phyloP scores from a whole-genome alignment of 805 yeast genomes.

The Pichia eremophila region DNA sequence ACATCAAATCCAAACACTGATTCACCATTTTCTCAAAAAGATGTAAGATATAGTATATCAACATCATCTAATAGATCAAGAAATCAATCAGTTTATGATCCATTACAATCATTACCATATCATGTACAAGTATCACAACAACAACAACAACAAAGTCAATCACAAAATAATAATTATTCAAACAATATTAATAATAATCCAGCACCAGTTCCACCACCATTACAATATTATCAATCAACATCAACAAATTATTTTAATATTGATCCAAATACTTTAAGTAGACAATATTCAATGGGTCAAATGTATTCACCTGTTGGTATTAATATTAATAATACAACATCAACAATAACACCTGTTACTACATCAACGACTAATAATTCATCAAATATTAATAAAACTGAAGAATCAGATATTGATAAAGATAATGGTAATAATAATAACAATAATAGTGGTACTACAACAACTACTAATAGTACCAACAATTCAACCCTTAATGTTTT shows the following conservation, averaged over 20 bases:
- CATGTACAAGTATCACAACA: background rate
- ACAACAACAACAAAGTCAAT: too few species aligned
- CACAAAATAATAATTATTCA: background rate
- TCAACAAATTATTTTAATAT: background rate
- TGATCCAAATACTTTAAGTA: constrained; percentile 2
- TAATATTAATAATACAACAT: background rate
- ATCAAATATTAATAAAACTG: background rate
- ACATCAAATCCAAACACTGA: background rate
- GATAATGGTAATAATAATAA: background rate
- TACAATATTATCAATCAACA: background rate
- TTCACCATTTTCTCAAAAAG: constrained; percentile 22
- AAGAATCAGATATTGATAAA: too few species aligned
- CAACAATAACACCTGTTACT: background rate
- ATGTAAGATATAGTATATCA: constrained; percentile 24
- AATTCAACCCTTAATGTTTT: too few species aligned
- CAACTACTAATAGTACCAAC: too few species aligned
- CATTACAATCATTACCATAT: constrained; percentile 20
- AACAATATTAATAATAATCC: background rate
- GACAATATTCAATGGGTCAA: constrained; percentile 5
- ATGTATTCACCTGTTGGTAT: constrained; percentile 6
- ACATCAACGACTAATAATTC: background rate
- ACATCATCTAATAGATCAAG: constrained; percentile 20
- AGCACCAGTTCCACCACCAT: background rate
- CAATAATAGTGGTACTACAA: too few species aligned
- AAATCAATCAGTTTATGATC: constrained; percentile 32